phyloP scores from a whole-genome alignment of 352 stramenopile genomes.

The Globisporangium polare region DNA sequence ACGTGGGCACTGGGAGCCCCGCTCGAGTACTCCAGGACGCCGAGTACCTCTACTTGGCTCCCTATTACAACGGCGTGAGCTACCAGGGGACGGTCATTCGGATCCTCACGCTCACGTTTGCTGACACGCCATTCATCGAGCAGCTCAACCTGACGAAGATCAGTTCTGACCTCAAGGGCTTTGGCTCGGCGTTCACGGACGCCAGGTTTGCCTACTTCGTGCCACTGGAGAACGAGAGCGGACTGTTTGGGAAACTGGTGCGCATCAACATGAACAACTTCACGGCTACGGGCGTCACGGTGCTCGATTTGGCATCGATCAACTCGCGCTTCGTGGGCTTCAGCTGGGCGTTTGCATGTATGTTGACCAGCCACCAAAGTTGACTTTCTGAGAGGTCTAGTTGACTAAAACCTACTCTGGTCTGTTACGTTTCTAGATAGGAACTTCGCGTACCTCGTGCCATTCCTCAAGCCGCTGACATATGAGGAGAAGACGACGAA shows the following conservation, averaged over 20 bases:
- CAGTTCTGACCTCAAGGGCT: conserved; percentile 42
- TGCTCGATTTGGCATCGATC: conserved; percentile 50
- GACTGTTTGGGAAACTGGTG: conserved; percentile 61
- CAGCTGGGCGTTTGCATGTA: conserved; percentile 57
- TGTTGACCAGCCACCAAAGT: conserved; percentile 7
- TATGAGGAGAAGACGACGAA: conserved; percentile 56
- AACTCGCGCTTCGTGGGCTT: conserved; percentile 65
- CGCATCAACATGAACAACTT: conserved; percentile 53
- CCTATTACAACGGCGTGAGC: conserved; percentile 52
- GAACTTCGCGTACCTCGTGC: conserved; percentile 58
- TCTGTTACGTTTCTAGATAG: conserved; percentile 32
- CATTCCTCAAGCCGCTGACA: conserved; percentile 34
- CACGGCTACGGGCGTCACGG: conserved; percentile 24
- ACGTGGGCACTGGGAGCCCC: conserved; percentile 32
- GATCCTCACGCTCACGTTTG: conserved; percentile 52
- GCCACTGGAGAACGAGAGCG: conserved; percentile 45
- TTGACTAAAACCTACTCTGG: background rate
- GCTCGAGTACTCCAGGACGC: conserved; percentile 28
- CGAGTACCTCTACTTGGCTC: conserved; percentile 71
- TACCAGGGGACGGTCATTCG: conserved; percentile 55
- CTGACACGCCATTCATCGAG: conserved; percentile 39
- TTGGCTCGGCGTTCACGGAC: conserved; percentile 53
- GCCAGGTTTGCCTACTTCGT: conserved; percentile 67
- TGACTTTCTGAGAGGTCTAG: background rate
- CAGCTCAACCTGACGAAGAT: conserved; percentile 48